Evolutionary conservation across 495 filamentous ascomycete species (phyloP), one percentile per base, ranked within the genome.

Genomic region (Pyronema omphalodes): DNA sequence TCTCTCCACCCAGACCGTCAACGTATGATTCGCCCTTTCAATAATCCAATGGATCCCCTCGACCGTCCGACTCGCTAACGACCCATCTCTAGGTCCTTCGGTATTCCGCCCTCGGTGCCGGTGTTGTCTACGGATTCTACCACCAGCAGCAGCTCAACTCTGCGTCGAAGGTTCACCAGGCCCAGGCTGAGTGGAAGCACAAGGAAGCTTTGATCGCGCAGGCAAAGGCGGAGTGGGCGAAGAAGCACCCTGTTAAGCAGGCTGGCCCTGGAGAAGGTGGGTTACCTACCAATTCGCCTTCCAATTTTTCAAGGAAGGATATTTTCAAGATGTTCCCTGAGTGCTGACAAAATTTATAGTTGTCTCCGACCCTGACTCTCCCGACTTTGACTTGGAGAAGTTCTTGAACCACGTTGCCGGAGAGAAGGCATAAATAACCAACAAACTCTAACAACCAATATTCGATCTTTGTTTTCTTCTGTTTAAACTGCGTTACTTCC

Each of bases 71-170:
- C 51, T 51, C 37, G 54, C 37, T 44, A 49, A 37, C 44, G 53
- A 36, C 43, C 47, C 34, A 7, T 12, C 9, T 50, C 29, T 68
- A 98, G 93, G 88, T 99, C 68, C 76, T 96, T 69, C 88, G 91
- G 65, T 99, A 87, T 72, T 82, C 84, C 58, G 88, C 88, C 65
- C 82, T 96, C 57, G 81, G 77, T 60, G 69, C 82, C 63, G 91
- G 91, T 69, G 71, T 94, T 64, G 76, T 93, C 67, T 96, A 96
- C 73, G 91, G 91, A 67, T 71, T 94, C 69, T 84, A 79, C 67
- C 87, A 94, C 74, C 93, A 99, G 71, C 74, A 78, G 51, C 74
- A 75, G 41, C 75, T 96, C 65, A 79, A 71, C 56, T 65, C 83
- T 33, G 60, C 74, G 58, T 75, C 84, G 57, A 83, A 82, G 69